Conservation (phyloP, 768 basidiomycete species). For the Pulveroboletus ravenelii region DNA sequence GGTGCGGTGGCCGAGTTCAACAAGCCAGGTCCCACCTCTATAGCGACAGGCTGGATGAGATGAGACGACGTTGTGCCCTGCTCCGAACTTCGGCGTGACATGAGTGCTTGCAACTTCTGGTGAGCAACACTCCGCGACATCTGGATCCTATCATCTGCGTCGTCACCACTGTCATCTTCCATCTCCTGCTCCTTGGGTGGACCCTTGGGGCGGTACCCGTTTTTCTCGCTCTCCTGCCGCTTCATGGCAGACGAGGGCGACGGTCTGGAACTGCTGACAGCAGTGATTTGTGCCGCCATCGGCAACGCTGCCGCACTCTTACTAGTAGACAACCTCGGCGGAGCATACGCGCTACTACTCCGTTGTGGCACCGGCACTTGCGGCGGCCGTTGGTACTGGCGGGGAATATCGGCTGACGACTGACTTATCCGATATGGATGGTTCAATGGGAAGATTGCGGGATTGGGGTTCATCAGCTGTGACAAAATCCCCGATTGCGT, state of each 20-base stretch:
- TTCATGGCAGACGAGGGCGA: constrained; percentile 18
- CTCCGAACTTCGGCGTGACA: constrained; percentile 41
- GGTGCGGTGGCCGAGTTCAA: constrained; percentile 40
- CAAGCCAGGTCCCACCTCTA: constrained; percentile 17
- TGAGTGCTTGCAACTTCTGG: constrained; percentile 57
- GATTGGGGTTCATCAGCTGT: constrained; percentile 70
- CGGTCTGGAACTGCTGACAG: constrained; percentile 29
- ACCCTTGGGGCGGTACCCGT: constrained; percentile 59
- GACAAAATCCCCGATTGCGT: constrained; percentile 56
- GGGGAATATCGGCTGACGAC: constrained; percentile 43
- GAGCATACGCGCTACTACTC: constrained; percentile 29
- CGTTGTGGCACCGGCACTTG: constrained; percentile 24
- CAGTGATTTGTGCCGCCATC: constrained; percentile 47
- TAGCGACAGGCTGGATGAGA: constrained; percentile 14
- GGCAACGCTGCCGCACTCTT: constrained; percentile 61
- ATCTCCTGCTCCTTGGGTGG: constrained; percentile 61
- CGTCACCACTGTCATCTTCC: constrained; percentile 58
- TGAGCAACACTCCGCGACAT: constrained; percentile 67
- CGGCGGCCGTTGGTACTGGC: constrained; percentile 20
- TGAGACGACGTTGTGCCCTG: constrained; percentile 20
- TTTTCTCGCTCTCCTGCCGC: constrained; percentile 27
- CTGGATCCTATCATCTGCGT: constrained; percentile 47
- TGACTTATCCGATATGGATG: constrained; percentile 56
- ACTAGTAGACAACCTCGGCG: constrained; percentile 39
- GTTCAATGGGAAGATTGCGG: constrained; percentile 49